Base-by-base conservation (phyloP, 2,329 filamentous ascomycete genomes). In the Calonectria ilicicola region DNA sequence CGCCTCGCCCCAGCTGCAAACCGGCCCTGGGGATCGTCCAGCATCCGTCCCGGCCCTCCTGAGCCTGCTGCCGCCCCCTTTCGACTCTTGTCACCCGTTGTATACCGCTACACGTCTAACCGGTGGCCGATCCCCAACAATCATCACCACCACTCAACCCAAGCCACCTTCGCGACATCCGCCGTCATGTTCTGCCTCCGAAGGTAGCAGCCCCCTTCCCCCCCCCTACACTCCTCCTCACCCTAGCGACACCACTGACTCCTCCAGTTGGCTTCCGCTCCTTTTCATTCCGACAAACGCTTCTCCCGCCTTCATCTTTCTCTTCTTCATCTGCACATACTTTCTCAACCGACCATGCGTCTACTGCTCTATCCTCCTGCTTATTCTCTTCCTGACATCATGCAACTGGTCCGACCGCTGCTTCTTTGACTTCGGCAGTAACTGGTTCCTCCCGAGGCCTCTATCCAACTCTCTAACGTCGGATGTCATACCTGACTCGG, bases 261-360 rank as follows among this genome's bases (percentile, higher is more conserved):
- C 35, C 29, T 40, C 40, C 23, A 96, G 94, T 85, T 96, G 94
- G 93, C 90, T 97, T 65, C 94, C 94, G 35, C 92, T 97, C 78
- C 94, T 97, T 83, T 96, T 97, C 85, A 95, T 97, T 79, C 94
- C 94, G 65, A 95, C 94, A 72, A 95, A 96, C 83, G 93, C 94
- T 78, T 95, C 94, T 70, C 94, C 94, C 29, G 90, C 94, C 80
- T 96, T 96, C 87, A 94, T 97, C 83, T 91, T 96, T 86, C 91
- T 95, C 85, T 95, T 97, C 89, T 93, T 99, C 87, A 89, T 95
- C 76, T 95, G 96, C 84, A 98, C 96, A 76, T 98, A 98, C 88
- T 94, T 98, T 85, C 92, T 99, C 80, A 98, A 98, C 86, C 93
- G 96, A 68, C 97, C 97, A 67, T 99, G 97, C 87, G 93, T 98